Conservation (phyloP, 495 filamentous ascomycete species). For the Talaromyces liani region DNA sequence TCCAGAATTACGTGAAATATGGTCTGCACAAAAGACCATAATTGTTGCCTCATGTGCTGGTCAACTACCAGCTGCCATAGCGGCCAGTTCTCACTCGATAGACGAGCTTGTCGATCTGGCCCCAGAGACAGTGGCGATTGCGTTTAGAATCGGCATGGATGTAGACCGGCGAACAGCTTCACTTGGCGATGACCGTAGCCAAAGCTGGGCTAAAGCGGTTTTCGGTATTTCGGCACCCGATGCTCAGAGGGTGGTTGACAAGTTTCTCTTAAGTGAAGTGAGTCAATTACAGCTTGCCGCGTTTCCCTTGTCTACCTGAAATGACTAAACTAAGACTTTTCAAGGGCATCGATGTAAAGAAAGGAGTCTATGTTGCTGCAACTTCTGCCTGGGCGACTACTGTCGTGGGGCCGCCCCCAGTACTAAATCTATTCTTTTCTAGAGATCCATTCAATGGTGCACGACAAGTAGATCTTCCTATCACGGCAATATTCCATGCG, state of each 20-base stretch:
- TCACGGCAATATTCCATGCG: background rate
- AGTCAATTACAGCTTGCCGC: background rate
- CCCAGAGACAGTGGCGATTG: background rate
- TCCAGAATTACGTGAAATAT: background rate
- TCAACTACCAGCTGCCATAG: background rate
- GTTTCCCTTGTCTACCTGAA: background rate
- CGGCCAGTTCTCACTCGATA: background rate
- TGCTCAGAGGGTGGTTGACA: background rate
- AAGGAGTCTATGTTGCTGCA: background rate
- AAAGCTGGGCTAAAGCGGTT: background rate
- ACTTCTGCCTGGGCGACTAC: slow-evolving; percentile 1
- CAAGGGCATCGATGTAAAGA: background rate
- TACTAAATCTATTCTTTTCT: background rate
- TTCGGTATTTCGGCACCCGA: background rate
- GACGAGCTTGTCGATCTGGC: background rate
- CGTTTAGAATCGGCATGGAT: background rate
- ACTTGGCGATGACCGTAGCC: background rate
- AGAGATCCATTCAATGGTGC: background rate
- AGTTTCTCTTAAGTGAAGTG: background rate
- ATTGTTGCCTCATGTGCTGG: slow-evolving; percentile 1
- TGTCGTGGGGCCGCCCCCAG: background rate
- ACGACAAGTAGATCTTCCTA: background rate
- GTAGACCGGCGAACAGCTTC: background rate
- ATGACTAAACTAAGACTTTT: background rate
- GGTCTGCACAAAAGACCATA: background rate